Conservation (phyloP, 2,329 filamentous ascomycete species). For the Pseudocercospora cruenta region DNA sequence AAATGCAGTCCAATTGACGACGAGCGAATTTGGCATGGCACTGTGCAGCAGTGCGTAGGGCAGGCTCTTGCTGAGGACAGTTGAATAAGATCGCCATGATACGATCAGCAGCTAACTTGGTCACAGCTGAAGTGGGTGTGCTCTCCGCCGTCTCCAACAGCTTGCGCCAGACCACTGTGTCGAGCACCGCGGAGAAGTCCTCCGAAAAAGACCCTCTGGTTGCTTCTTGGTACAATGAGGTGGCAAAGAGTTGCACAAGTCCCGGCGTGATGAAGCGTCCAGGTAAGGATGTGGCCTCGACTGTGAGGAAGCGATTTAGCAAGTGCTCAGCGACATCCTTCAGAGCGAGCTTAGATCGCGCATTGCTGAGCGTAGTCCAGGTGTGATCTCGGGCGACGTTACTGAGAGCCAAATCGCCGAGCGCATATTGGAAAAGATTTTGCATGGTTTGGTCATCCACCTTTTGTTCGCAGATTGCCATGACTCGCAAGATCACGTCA, state of each 20-base stretch:
- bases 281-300: slow-evolving; percentile 16
- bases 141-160: slow-evolving; percentile 28
- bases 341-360: background rate
- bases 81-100: slow-evolving; percentile 25
- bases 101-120: slow-evolving; percentile 17
- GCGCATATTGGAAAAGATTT: slow-evolving; percentile 23
- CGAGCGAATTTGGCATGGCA: slow-evolving; percentile 28
- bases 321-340: background rate
- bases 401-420: slow-evolving; percentile 28
- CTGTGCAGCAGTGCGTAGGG: slow-evolving; percentile 11
- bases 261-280: slow-evolving; percentile 19
- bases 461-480: slow-evolving; percentile 14
- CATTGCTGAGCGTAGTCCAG: slow-evolving; percentile 16
- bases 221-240: slow-evolving; percentile 17
- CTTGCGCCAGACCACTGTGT: slow-evolving; percentile 26
- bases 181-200: slow-evolving; percentile 21
- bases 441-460: slow-evolving; percentile 15
- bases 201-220: background rate
- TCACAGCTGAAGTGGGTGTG: slow-evolving; percentile 9
- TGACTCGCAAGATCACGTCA: slow-evolving; percentile 60
- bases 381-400: slow-evolving; percentile 25
- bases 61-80: slow-evolving; percentile 4
- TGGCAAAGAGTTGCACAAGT: slow-evolving; percentile 19
- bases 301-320: slow-evolving; percentile 17
- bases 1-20: slow-evolving; percentile 25